Evolutionary conservation across 805 yeast species (phyloP).

Genomic region (Maudiozyma turicensis): DNA sequence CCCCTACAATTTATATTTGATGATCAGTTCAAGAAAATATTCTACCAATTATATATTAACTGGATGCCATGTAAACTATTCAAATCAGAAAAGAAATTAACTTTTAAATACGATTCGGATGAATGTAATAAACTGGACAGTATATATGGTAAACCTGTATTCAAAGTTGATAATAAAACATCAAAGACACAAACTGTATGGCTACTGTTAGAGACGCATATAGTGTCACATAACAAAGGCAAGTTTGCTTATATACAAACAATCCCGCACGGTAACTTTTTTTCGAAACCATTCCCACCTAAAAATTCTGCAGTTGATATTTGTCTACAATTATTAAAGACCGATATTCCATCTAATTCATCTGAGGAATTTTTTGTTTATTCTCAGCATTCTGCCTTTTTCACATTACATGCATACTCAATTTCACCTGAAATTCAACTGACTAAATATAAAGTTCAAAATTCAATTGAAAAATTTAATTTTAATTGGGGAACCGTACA

Average conservation of each 20-base stretch:
- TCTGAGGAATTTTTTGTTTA: slow-evolving; percentile 13
- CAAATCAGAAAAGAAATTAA: slow-evolving; percentile 11
- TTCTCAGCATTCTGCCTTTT: slow-evolving; percentile 15
- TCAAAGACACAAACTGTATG: slow-evolving; percentile 29
- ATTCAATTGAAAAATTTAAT: neutral
- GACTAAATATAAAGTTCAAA: neutral
- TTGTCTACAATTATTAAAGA: slow-evolving; percentile 31
- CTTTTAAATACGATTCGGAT: slow-evolving; percentile 25
- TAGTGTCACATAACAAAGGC: neutral
- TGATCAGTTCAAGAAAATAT: slow-evolving; percentile 29
- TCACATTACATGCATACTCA: slow-evolving; percentile 15
- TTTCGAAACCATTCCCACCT: slow-evolving; percentile 10
- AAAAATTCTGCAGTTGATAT: slow-evolving; percentile 27
- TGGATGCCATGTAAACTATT: slow-evolving; percentile 43
- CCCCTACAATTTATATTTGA: slow-evolving; percentile 5
- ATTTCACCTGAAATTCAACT: neutral
- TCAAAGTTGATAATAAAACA: slow-evolving; percentile 30
- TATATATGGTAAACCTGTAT: slow-evolving; percentile 36
- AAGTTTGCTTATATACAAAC: slow-evolving; percentile 10
- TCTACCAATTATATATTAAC: slow-evolving; percentile 49
- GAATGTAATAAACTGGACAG: slow-evolving; percentile 10
- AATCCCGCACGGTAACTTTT: slow-evolving; percentile 8
- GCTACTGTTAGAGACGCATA: slow-evolving; percentile 43
- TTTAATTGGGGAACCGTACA: neutral
- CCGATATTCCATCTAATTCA: slow-evolving; percentile 6